A percentile compares a stretch with the other conserved stretches of the same genome.
These are phyloP conservation scores for Globisporangium barbulae DNA, from an alignment of 352 stramenopile genomes.

Conservation along the genomic window DNA sequence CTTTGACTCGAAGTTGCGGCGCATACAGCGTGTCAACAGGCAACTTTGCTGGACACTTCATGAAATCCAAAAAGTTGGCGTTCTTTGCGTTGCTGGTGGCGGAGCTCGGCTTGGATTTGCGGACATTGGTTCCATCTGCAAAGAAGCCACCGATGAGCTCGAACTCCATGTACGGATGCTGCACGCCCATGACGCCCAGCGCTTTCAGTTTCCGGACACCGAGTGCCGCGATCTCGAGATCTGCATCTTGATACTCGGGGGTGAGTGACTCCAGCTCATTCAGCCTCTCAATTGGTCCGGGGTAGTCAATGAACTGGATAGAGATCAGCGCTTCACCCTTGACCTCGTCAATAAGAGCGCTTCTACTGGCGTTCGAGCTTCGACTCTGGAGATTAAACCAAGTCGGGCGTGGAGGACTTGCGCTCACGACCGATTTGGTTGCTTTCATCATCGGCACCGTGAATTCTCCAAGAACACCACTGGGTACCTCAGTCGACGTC, in stretches of 20 bases:
- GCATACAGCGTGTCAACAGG: constrained; percentile 58
- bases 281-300: constrained; percentile 26
- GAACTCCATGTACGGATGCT: constrained; percentile 62
- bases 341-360: constrained; percentile 28
- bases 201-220: constrained; percentile 70
- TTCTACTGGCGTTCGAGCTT: constrained; percentile 15
- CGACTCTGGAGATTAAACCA: constrained; percentile 41
- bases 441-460: constrained; percentile 42
- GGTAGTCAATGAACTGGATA: constrained; percentile 62
- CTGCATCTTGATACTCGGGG: constrained; percentile 51
- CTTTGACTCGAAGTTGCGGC: constrained; percentile 58
- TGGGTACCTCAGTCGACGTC: constrained; percentile 16
- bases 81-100: constrained; percentile 52
- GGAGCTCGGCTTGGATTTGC: constrained; percentile 35
- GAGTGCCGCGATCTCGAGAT: constrained; percentile 61
- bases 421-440: constrained; percentile 37
- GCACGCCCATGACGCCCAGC: constrained; percentile 45
- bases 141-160: constrained; percentile 59
- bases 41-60: constrained; percentile 46
- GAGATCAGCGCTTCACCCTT: constrained; percentile 55
- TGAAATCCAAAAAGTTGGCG: constrained; percentile 65
- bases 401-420: constrained; percentile 40
- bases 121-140: constrained; percentile 36
- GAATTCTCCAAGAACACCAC: constrained; percentile 40
- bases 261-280: constrained; percentile 28